Evolutionary conservation across 768 basidiomycete genomes (phyloP), one percentile per base, ranked within the genome.

Genomic region (Amanita muscaria): DNA sequence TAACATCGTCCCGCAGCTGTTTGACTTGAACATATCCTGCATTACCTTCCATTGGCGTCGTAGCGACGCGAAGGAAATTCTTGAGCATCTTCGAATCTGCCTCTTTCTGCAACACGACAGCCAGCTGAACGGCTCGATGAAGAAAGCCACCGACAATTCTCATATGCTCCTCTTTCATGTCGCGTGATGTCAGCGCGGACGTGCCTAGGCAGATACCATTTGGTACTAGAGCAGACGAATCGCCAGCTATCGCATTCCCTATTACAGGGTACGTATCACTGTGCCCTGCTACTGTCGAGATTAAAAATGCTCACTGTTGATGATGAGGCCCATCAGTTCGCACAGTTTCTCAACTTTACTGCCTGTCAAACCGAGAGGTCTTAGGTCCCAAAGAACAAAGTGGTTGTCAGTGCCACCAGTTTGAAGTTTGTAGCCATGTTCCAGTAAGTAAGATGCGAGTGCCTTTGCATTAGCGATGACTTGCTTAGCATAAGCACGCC

Each of bases 341-440:
- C 96, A 96, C 54, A 99, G 79, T 74, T 96, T 97, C 74, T 97
- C 94, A 47, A 99, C 81, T 68, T 98, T 98, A 72, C 83, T 88
- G 40, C 96, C 96, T n/a, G 96, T 97, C 60, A 98, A 69, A 40
- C 89, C 87, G 51, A 96, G 74, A 23, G 96, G 96, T 27, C 96
- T 80, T 49, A 97, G 77, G 59, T 98, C 96, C 94, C 92, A 97
- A 39, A 99, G 84, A 38, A 98, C 83, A 52, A 98, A 80, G 65
- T 99, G 96, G 74, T 89, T 98, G 64, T 98, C 96, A n/a, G 92
- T 93, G 48, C 96, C 96, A 46, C 77, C 81, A 10, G 94, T 97
- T 70, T 97, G 93, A 52, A 99, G 87, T 68, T 83, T 90, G 78
- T 98, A 99, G 35, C 88, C 88, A 59, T 87, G 73, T 47, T 70